Base-by-base conservation (phyloP, 495 filamentous ascomycete species). In the Aspergillus asperescens region DNA sequence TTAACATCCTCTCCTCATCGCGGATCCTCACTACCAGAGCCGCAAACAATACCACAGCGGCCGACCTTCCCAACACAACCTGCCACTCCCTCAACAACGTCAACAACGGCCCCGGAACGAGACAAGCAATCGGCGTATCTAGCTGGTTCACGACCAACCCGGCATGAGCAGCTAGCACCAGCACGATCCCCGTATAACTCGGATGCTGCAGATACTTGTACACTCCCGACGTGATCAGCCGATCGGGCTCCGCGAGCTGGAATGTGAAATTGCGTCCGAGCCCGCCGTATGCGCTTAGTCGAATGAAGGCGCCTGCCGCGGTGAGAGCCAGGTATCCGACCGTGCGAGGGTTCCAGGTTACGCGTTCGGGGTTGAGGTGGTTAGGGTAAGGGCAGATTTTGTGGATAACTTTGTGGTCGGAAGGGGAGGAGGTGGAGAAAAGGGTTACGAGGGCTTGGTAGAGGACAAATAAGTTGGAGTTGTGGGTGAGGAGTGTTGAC, bases 191-290 rank as follows among this genome's bases (percentile, higher is more conserved):
- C 2, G 68, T 68, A 28, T 79, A 81, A 38, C 74, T 75, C 3
- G 76, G 73, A 54, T 81, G 72, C 49, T 76, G 76, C 10, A 79
- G 55, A 52, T 67, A 75, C 12, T 50, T 47, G 48, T 78, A 78
- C 12, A 78, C 50, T 0, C 76, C 76, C 1, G 56, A 62, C 2
- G 72, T 78, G 2, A 68, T 61, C 12, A 78, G 62, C 3, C 56
- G 50, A 41, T 70, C 69, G 18, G 77, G 77, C 31, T 64, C 55
- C 12, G 71, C 64, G 4, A 79, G 66, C 19, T 64, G 58, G 48
- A 77, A 78, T 1, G 77, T 79, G 37, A 80, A 78, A 29, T 75
- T 69, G 12, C 54, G 59, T 1, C 76, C 77, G 0, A 79, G 68
- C 0, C 51, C 16, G 10, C 24, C 34, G 25, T 40, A 47, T 9